Evolutionary conservation across 176 grass and related monocot genomes (phyloP), one percentile per base, ranked within the genome.

Genomic region (Puya raimondii): DNA sequence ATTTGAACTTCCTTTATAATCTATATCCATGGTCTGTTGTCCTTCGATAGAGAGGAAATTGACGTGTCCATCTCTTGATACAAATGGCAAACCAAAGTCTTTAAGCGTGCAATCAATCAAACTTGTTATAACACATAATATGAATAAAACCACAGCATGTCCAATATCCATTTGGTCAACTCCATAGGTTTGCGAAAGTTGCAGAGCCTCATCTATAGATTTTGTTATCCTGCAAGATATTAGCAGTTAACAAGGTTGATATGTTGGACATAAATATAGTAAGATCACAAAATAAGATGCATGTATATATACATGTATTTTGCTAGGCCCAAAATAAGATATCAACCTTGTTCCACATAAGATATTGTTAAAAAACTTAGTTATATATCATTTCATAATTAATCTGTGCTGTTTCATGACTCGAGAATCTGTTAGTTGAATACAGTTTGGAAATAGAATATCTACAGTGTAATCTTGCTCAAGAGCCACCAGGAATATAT

Each of bases 91-190:
- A 22, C 84, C 85, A 68, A 84, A 99, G 50, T 93, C 94, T 78
- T 93, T 90, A 13, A 99, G 82, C 47, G 72, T 74, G 49, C 72
- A 86, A 17, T 93, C 85, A 12, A 99, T 80, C 73, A 99, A 80
- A 63, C 78, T 96, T 51, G 66, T 83, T 56, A 83, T 51, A 12
- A 88, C 47, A 76, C 20, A 78, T 51, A 87, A 23, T 21, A 85
- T 65, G 63, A 89, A 89, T 52, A 96, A 86, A 83, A 91, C 79
- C 49, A 96, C 77, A 12, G 42, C 81, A 17, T 85, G 83, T 9
- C 92, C 86, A 52, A 82, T 79, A 67, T 92, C 81, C 14, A 76
- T 78, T 64, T 63, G 80, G 66, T 70, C 63, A 69, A 77, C 65
- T 42, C 65, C 70, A 13, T 80, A 92, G 48, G 7, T 66, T 42